Conservation (phyloP, 208 protist species). For the Naegleria gruberi region DNA sequence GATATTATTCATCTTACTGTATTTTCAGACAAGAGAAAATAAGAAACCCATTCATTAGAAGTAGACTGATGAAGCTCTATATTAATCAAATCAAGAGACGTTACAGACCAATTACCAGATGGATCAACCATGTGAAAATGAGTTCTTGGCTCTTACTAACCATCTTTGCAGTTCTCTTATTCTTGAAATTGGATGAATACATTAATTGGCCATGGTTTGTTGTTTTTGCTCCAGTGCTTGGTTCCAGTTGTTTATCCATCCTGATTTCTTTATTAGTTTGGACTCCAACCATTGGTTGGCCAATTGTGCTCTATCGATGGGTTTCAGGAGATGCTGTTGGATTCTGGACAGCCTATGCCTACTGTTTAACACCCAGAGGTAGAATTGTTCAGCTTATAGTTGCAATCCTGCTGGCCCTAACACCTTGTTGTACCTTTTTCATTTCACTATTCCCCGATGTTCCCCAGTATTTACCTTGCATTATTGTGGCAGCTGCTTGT, state of each 20-base stretch:
- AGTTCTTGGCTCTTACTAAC: background rate
- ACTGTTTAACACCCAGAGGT: background rate
- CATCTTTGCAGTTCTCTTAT: background rate
- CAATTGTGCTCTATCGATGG: background rate
- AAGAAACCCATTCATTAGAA: background rate
- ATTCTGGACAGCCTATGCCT: background rate
- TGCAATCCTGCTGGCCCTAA: background rate
- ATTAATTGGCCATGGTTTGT: constrained; percentile 2
- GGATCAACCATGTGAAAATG: background rate
- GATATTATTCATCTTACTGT: background rate
- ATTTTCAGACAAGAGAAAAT: constrained; percentile 11
- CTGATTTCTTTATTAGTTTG: background rate
- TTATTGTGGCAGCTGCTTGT: background rate
- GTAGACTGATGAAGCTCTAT: background rate
- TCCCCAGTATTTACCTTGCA: background rate
- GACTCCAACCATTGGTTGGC: background rate
- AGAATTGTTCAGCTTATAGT: background rate
- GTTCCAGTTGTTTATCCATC: background rate
- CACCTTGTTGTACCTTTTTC: background rate
- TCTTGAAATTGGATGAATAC: background rate
- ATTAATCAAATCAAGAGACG: background rate
- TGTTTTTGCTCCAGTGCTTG: background rate
- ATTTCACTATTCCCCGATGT: background rate
- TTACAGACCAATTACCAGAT: background rate
- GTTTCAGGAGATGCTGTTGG: background rate